phyloP scores from a whole-genome alignment of 106 monocot species.

The Acorus gramineus region DNA sequence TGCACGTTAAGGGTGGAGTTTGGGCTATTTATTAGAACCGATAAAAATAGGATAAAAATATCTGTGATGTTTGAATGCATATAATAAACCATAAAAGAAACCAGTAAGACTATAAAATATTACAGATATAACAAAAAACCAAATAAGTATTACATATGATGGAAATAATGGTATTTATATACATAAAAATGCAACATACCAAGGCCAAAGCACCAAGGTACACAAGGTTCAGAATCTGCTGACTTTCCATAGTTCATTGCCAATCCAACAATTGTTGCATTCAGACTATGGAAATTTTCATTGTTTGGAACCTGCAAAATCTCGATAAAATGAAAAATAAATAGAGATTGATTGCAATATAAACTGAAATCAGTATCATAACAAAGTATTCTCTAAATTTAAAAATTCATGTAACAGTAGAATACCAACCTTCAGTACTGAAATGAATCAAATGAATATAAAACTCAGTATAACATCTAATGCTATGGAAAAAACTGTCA shows the following conservation, averaged over 20 bases:
- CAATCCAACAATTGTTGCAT: slow-evolving; percentile 87
- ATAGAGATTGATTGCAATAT: no score
- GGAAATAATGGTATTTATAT: background rate
- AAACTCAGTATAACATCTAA: no score
- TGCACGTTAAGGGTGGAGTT: no score
- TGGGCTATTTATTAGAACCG: no score
- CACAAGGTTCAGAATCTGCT: slow-evolving; percentile 6
- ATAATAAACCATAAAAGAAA: background rate
- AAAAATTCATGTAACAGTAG: no score
- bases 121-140: background rate
- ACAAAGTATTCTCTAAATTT: no score
- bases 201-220: slow-evolving; percentile 76
- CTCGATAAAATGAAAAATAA: background rate
- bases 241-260: slow-evolving; percentile 33
- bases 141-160: background rate
- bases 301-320: slow-evolving; percentile 46
- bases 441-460: no score
- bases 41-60: no score
- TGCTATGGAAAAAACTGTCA: no score
- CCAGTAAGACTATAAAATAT: background rate
- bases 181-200: slow-evolving; percentile 32
- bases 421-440: no score
- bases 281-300: slow-evolving; percentile 77
- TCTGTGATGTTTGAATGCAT: no score
- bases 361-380: no score